phyloP scores from a whole-genome alignment of 345 rosid genomes.

The Eucalyptus dawsonii region DNA sequence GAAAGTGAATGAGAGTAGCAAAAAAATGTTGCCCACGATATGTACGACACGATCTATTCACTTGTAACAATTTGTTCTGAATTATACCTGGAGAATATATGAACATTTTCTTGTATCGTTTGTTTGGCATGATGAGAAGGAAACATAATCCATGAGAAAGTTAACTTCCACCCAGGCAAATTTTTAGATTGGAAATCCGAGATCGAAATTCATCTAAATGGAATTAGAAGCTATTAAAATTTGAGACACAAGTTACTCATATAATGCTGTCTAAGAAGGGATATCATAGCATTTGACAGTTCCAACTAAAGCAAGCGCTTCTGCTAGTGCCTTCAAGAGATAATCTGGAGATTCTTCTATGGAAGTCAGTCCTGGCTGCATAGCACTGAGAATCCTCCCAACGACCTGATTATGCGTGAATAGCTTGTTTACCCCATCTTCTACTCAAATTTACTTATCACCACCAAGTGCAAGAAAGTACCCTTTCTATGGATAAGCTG shows the following conservation, averaged over 20 bases:
- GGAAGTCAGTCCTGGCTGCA: slow-evolving; percentile 15
- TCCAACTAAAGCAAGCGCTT: slow-evolving; percentile 37
- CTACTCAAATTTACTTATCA: neutral
- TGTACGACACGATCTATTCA: neutral
- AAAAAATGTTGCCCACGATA: neutral
- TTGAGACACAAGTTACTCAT: too few relatives aligned
- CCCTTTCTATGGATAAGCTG: neutral
- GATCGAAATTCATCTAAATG: neutral
- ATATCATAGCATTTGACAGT: slow-evolving; percentile 28
- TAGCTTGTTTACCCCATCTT: neutral
- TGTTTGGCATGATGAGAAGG: neutral
- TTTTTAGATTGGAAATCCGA: neutral
- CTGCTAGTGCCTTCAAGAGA: slow-evolving; percentile 25
- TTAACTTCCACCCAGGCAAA: neutral
- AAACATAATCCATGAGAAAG: neutral
- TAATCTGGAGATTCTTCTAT: slow-evolving; percentile 38
- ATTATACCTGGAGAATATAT: neutral
- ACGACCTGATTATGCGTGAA: slow-evolving; percentile 18
- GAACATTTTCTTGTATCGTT: neutral
- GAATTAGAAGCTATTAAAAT: neutral
- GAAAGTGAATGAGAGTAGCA: neutral
- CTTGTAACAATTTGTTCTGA: neutral
- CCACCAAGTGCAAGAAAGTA: neutral
- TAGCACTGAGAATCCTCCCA: slow-evolving; percentile 39
- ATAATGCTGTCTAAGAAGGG: neutral